Evolutionary conservation across 2,329 filamentous ascomycete species (phyloP), one percentile per base, ranked within the genome.

Genomic region (Arthrobotrys iridis): DNA sequence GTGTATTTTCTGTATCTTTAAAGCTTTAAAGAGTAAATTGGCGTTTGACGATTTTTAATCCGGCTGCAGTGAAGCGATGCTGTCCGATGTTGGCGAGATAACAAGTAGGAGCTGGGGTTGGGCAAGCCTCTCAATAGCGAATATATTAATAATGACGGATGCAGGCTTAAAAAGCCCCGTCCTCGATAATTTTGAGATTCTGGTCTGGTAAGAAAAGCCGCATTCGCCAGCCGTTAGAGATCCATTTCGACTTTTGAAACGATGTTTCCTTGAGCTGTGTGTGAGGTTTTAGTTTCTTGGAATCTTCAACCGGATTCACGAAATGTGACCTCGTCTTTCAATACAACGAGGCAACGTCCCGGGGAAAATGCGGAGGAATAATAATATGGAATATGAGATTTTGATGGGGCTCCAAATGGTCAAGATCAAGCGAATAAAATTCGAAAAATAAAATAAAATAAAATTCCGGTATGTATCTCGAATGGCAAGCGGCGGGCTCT

Each of bases 1-100:
- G 33, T 55, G 50, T 40, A 28, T 22, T 15, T 60, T 45, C 22
- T 43, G 24, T 15, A 30, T n/a, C 22, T 13, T 30, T 43, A 60
- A 40, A 20, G 40, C 20, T 48, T 15, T n/a, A 40, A 22, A 45
- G 15, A 18, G 26, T 55, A 28, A 58, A 45, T 40, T 59, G 43
- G 37, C 52, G 33, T 30, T 43, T 33, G 45, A 46, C 24, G 35
- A n/a, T n/a, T 40, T 33, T 30, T 37, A 41, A 41, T 48, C 41
- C 4, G 15, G 57, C 52, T 33, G 43, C 48, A 26, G 67, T 60
- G 52, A 58, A 58, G 59, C 58, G 62, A 74, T 74, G 55, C 50
- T 66, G 37, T 57, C 55, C 60, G 55, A 74, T 60, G 60, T 55
- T 74, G 24, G 68, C 55, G 68, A 66, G 68, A 60, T 55, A 64